Percentiles rank a stretch among this genome's conserved stretches.
These are phyloP conservation scores for Sugiyamaella xylanicola DNA, from an alignment of 1,139 yeast species.

Conservation along the genomic window DNA sequence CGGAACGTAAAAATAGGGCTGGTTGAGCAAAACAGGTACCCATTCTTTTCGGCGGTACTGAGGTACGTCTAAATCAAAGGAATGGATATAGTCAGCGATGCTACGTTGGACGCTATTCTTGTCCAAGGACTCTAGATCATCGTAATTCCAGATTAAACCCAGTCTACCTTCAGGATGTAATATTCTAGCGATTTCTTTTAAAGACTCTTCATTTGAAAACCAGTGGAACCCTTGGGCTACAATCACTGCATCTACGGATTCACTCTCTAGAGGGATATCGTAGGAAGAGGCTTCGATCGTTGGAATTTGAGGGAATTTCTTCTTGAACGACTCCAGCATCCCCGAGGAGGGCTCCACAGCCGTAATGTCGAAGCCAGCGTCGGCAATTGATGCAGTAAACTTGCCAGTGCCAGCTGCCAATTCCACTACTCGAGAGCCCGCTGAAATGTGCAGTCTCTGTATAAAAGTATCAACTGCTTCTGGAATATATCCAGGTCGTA, in stretches of 20 bases:
- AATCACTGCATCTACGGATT: conserved; percentile 54
- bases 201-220: conserved; percentile 57
- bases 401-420: conserved; percentile 70
- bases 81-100: conserved; percentile 40
- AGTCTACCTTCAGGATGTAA: conserved; percentile 55
- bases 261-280: conserved; percentile 48
- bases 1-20: conserved; percentile 41
- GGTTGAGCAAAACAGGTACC: conserved; percentile 47
- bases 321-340: conserved; percentile 54
- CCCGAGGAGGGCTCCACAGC: conserved; percentile 65
- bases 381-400: conserved; percentile 54
- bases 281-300: conserved; percentile 52
- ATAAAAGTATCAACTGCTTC: conserved; percentile 54
- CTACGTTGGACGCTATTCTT: conserved; percentile 41
- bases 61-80: conserved; percentile 51
- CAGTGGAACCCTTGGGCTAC: conserved; percentile 71
- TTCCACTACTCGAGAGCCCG: conserved; percentile 49
- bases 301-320: conserved; percentile 52
- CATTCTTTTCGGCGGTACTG: conserved; percentile 59
- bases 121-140: conserved; percentile 41
- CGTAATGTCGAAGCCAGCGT: conserved; percentile 49
- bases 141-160: conserved; percentile 67
- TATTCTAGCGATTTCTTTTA: conserved; percentile 56
- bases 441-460: conserved; percentile 43
- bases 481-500: conserved; percentile 57